phyloP scores from a whole-genome alignment of 768 basidiomycete genomes.

The Termitomyces sp. region DNA sequence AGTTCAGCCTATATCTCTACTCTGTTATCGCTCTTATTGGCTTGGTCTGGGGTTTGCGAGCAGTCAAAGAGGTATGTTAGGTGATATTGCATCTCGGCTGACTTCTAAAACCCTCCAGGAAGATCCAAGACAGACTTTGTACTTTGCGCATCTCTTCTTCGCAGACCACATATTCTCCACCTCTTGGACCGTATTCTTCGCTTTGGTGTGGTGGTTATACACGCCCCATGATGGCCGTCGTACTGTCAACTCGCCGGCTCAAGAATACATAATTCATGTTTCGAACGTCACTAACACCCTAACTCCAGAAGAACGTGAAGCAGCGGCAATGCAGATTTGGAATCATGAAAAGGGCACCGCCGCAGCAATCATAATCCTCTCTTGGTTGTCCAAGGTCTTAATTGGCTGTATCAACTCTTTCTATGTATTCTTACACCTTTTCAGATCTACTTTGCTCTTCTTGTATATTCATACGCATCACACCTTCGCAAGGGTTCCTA shows the following conservation, averaged over 20 bases:
- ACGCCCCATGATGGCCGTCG: constrained; percentile 88
- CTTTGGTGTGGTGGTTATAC: constrained; percentile 85
- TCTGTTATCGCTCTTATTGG: constrained; percentile 79
- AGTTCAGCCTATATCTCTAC: constrained; percentile 91
- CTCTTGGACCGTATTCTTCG: constrained; percentile 90
- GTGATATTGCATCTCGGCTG: constrained; percentile 4
- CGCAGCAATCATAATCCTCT: constrained; percentile 65
- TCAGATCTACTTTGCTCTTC: constrained; percentile 88
- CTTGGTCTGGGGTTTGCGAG: constrained; percentile 82
- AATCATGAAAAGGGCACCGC: constrained; percentile 84
- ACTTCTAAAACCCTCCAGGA: constrained; percentile 53
- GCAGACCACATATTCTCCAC: constrained; percentile 90
- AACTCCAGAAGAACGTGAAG: constrained; percentile 59
- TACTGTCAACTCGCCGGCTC: constrained; percentile 80
- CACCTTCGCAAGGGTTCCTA: constrained; percentile 93
- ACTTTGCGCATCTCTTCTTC: constrained; percentile 89
- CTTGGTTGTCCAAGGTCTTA: constrained; percentile 83
- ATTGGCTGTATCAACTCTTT: constrained; percentile 16
- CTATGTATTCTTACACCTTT: constrained; percentile 2
- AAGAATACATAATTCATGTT: constrained; percentile 74
- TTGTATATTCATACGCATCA: constrained; percentile 89
- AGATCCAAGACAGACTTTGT: constrained; percentile 76
- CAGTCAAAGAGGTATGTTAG: constrained; percentile 75
- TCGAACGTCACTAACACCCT: constrained; percentile 50
- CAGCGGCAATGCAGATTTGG: constrained; percentile 83